These are phyloP conservation scores for Abelmoschus esculentus DNA, from an alignment of 345 rosid genomes.

Conservation along the genomic window DNA sequence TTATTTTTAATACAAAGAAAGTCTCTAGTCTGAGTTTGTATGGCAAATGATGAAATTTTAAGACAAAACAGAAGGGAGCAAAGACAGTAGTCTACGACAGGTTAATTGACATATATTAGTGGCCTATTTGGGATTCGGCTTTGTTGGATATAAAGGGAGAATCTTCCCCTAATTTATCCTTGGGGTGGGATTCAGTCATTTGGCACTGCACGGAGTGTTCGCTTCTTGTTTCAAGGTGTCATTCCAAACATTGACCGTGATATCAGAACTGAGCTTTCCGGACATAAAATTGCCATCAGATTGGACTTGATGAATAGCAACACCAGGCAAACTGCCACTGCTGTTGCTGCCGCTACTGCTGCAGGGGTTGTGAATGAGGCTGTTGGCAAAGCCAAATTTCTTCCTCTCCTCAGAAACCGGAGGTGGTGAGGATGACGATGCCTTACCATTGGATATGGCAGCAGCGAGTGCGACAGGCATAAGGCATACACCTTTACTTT, in stretches of 20 bases:
- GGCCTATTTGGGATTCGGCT: not conserved
- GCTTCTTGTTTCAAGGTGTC: constrained; percentile 13
- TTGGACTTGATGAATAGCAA: constrained; percentile 4
- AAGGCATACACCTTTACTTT: constrained; percentile 50
- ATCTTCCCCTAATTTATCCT: too few relatives aligned
- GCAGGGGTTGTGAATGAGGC: constrained; percentile 10
- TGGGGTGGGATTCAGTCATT: not conserved
- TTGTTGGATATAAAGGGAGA: too few relatives aligned
- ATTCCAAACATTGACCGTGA: constrained; percentile 9
- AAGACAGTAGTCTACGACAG: not conserved
- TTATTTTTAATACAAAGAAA: too few relatives aligned
- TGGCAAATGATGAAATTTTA: too few relatives aligned
- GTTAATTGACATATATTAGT: not conserved
- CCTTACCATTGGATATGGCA: constrained; percentile 30
- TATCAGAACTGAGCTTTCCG: constrained; percentile 13
- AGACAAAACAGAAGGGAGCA: not conserved
- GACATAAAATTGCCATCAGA: not conserved
- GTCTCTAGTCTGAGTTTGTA: too few relatives aligned
- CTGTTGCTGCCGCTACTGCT: constrained; percentile 14
- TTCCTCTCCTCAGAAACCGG: constrained; percentile 17
- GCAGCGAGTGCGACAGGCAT: constrained; percentile 49
- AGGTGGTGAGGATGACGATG: constrained; percentile 15
- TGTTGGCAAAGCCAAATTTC: constrained; percentile 7
- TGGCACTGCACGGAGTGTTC: constrained; percentile 1
- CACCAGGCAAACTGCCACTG: constrained; percentile 19